Evolutionary conservation across 345 rosid genomes (phyloP).

Genomic region (Citrus trifoliata): DNA sequence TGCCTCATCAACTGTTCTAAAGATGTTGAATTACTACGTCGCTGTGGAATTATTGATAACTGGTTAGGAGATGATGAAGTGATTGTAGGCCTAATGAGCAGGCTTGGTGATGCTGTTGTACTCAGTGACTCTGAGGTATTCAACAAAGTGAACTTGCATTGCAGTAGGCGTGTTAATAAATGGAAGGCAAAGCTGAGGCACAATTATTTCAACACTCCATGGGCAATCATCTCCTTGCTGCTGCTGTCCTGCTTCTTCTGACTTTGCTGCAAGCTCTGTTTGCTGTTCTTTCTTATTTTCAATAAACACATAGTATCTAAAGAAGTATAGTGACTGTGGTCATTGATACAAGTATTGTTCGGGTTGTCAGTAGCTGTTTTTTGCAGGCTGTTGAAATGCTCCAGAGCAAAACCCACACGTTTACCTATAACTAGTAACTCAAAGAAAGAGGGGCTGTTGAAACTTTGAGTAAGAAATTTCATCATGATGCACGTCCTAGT

Average conservation of each 20-base stretch:
- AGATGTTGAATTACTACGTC: constrained; percentile 17
- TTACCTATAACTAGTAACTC: too few species aligned
- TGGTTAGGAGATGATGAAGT: constrained; percentile 16
- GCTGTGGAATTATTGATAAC: constrained; percentile 8
- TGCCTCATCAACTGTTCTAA: background rate
- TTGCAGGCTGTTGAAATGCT: too few species aligned
- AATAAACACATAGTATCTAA: background rate
- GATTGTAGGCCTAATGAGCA: background rate
- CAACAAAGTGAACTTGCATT: background rate
- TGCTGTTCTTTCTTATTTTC: background rate
- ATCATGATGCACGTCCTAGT: too few species aligned
- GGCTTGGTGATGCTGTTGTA: background rate
- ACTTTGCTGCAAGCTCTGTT: background rate
- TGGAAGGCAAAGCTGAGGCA: constrained; percentile 17
- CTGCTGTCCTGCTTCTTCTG: constrained; percentile 4
- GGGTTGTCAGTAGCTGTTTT: background rate
- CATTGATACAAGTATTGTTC: background rate
- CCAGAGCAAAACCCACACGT: too few species aligned
- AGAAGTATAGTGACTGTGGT: too few species aligned
- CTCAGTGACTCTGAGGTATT: background rate
- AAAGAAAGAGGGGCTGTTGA: too few species aligned
- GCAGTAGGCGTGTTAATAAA: background rate
- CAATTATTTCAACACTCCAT: constrained; percentile 20
- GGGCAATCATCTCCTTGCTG: constrained; percentile 24
- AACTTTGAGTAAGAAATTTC: too few species aligned